Percentiles rank a stretch among this genome's conserved stretches.
These are phyloP conservation scores for Emericellopsis terricola DNA, from an alignment of 495 filamentous ascomycete species.

Conservation along the genomic window DNA sequence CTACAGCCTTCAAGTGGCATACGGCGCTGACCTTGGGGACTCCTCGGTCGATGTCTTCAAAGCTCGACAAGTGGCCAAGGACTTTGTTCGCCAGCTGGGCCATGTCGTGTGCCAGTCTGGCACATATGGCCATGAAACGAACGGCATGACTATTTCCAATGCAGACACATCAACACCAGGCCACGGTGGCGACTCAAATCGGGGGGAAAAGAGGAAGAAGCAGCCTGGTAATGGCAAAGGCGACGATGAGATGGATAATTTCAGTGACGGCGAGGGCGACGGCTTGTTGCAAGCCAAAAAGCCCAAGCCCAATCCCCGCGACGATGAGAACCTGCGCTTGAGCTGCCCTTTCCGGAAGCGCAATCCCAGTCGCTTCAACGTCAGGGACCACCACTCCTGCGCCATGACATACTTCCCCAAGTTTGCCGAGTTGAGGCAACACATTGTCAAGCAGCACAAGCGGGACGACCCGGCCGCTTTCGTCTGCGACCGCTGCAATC, in stretches of 20 bases:
- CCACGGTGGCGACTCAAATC: not conserved
- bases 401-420: slow-evolving; percentile 7
- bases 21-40: slow-evolving; percentile 1
- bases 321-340: slow-evolving; percentile 3
- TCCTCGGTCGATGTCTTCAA: not conserved
- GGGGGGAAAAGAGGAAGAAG: slow-evolving; percentile 3
- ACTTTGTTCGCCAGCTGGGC: not conserved
- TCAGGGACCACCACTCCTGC: slow-evolving; percentile 8
- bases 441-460: slow-evolving; percentile 5
- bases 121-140: not conserved
- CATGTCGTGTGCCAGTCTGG: not conserved
- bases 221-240: not conserved
- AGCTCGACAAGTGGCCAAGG: not conserved
- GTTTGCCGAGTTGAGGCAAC: slow-evolving; percentile 7
- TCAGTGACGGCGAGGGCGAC: slow-evolving; percentile 1
- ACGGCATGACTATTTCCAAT: not conserved
- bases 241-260: slow-evolving; percentile 1
- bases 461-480: slow-evolving; percentile 3
- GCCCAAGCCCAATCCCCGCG: slow-evolving; percentile 1
- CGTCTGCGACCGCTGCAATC: slow-evolving; percentile 3
- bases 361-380: slow-evolving; percentile 9
- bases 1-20: slow-evolving; percentile 2
- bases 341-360: slow-evolving; percentile 10
- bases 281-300: not conserved
- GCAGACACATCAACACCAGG: not conserved